phyloP scores from a whole-genome alignment of 2,329 filamentous ascomycete genomes.

The Mariannaea elegans region DNA sequence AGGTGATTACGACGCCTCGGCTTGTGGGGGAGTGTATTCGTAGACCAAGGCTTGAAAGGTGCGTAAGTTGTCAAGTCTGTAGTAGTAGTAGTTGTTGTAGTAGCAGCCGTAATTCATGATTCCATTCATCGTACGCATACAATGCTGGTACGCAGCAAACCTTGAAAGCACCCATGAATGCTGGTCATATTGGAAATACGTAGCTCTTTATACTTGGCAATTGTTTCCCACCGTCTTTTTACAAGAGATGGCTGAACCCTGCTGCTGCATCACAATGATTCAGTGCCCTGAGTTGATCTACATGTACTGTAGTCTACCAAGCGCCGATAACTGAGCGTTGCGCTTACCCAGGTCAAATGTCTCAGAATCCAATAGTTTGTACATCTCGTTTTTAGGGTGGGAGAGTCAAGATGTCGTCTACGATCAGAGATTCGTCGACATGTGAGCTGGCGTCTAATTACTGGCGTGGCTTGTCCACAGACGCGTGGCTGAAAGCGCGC shows the following conservation, averaged over 20 bases:
- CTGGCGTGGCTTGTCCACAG: background rate
- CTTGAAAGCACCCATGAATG: too few relatives aligned
- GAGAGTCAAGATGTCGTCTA: background rate
- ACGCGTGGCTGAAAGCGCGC: too few relatives aligned
- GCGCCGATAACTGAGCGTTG: too few relatives aligned
- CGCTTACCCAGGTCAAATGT: background rate
- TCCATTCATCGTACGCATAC: too few relatives aligned
- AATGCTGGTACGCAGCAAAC: too few relatives aligned
- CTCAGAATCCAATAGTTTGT: background rate
- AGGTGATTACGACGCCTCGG: background rate
- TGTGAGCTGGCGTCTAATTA: background rate
- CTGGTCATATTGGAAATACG: too few relatives aligned
- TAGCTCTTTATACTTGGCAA: background rate
- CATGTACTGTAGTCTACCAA: background rate
- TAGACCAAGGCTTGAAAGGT: background rate
- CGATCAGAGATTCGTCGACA: background rate
- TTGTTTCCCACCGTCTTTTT: too few relatives aligned
- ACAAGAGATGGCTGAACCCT: too few relatives aligned
- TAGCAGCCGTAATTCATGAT: background rate
- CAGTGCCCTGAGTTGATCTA: background rate
- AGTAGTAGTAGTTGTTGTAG: background rate
- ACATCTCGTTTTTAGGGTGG: too few relatives aligned
- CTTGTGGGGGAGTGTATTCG: background rate
- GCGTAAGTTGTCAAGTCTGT: background rate
- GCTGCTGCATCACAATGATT: too few relatives aligned